A percentile compares a stretch with the other conserved stretches of the same genome.
phyloP scores from a whole-genome alignment of 768 basidiomycete species.

The Mycena floridula region DNA sequence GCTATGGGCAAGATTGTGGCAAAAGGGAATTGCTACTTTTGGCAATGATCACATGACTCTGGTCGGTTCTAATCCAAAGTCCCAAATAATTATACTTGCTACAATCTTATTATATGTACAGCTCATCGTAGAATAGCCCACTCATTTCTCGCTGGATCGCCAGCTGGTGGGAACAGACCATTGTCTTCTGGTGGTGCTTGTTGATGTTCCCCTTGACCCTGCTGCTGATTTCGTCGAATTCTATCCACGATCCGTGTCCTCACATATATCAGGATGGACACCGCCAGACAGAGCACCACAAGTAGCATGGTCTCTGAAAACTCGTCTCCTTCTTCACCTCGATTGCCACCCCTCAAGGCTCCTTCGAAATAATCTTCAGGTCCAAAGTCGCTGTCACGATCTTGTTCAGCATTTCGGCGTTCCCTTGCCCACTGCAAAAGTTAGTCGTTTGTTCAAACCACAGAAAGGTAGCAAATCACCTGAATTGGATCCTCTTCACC shows the following conservation, averaged over 20 bases:
- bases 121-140: conserved; percentile 56
- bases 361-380: conserved; percentile 83
- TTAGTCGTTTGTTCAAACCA: neutral
- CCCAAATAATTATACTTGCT: too few species aligned
- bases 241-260: conserved; percentile 74
- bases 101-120: too few species aligned
- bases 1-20: too few species aligned
- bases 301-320: conserved; percentile 78
- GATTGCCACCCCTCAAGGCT: conserved; percentile 48
- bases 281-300: conserved; percentile 62
- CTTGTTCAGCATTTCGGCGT: conserved; percentile 63
- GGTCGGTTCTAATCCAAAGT: too few species aligned
- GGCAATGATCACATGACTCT: too few species aligned
- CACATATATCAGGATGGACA: conserved; percentile 72
- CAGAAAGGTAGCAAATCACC: conserved; percentile 30
- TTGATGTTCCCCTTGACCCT: conserved; percentile 32
- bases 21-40: too few species aligned
- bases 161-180: conserved; percentile 39
- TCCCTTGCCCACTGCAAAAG: conserved; percentile 68
- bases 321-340: conserved; percentile 62
- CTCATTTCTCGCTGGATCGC: conserved; percentile 58
- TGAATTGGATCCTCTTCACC: conserved; percentile 66
- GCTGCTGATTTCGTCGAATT: conserved; percentile 57
- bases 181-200: conserved; percentile 5
- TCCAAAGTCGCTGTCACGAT: conserved; percentile 68